Base-by-base conservation (phyloP, 331 rosid species). In the Pyrus hybrid region DNA sequence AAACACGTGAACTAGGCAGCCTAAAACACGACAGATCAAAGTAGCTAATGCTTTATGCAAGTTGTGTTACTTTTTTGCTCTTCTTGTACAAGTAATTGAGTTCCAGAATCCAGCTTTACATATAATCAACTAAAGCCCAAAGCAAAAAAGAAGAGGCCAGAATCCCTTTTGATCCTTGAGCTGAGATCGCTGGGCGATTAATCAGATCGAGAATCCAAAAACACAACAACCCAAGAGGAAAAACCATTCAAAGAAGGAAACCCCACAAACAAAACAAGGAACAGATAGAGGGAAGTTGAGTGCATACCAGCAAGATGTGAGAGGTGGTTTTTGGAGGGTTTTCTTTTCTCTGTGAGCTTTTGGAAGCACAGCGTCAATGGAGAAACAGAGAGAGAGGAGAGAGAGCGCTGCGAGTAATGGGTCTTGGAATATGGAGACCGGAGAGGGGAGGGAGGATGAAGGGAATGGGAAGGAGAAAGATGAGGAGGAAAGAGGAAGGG, bases 281-380 rank as follows among this genome's bases (percentile, higher is more conserved):
- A 21, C 2, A 20, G 11, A 30, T 5, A 26, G 63, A 41, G 47
- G 58, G 35, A 30, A 35, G 57, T 8, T 37, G 47, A 69, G 71
- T 45, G 80, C 83, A 30, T 80, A 85, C 89, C 81, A 72, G 58
- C 6, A 43, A 71, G 18, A 56, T 53, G 18, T 6, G 64, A 72
- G 64, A 37, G 11, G 26, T 30, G 70, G 54, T 66, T 72, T 14
- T 11, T 18, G 21, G 66, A 6, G 73, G 10, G 63, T 6, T 18
- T n/a, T 32, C 57, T 17, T 51, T 51, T 51, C 21, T 51, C 57
- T 54, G 30, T 37, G 71, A 76, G 75, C 18, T 64, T 64, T 64
- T 32, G 45, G 75, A 65, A 41, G 23, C 72, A 71, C 75, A 66
- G 79, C 72, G 71, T 73, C 68, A 74, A 61, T 23, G 83, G 81